Evolutionary conservation across 257 asterid species (phyloP), one percentile per base, ranked within the genome.

Genomic region (Primulina tabacum): DNA sequence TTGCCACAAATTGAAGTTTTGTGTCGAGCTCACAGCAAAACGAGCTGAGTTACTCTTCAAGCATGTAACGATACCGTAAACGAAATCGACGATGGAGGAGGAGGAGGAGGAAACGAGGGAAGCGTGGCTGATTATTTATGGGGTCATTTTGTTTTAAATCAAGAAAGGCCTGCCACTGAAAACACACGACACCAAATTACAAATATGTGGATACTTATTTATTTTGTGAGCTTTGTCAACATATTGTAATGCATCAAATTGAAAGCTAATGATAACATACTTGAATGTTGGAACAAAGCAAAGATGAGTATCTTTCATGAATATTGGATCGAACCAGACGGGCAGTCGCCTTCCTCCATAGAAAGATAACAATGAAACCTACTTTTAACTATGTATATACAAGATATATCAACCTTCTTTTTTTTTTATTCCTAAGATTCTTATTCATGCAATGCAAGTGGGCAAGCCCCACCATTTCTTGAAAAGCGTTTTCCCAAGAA

Each of bases 151-250:
- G 70, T 62, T 28, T 65, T 62, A 65, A 64, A 50, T 18, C 55
- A 12, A 37, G 47, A 72, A 47, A 65, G 69, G 67, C 72, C 79
- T 79, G 76, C 78, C 73, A 66, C 63, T 63, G 34, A 62, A 26
- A 69, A 68, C 63, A 58, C 47, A 69, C 58, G 72, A 69, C 66
- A 38, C 30, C 30, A 35, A n/a, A 6, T 40, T 16, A 40, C 50
- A 40, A 40, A 40, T 55, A 38, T 67, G 71, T 64, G 73, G 76
- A 71, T 62, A 40, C 6, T 50, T n/a, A n/a, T n/a, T 24, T 70
- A 76, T 38, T 47, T 35, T 70, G 75, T 80, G 85, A 55, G 70
- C 34, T 8, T 81, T 79, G 87, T 82, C 86, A 82, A 75, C 82
- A 52, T n/a, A n/a, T 71, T 38, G n/a, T 43, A 63, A 78, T 79